Evolutionary conservation across 495 filamentous ascomycete genomes (phyloP), one percentile per base, ranked within the genome.

Genomic region (Aspergillus wentii): DNA sequence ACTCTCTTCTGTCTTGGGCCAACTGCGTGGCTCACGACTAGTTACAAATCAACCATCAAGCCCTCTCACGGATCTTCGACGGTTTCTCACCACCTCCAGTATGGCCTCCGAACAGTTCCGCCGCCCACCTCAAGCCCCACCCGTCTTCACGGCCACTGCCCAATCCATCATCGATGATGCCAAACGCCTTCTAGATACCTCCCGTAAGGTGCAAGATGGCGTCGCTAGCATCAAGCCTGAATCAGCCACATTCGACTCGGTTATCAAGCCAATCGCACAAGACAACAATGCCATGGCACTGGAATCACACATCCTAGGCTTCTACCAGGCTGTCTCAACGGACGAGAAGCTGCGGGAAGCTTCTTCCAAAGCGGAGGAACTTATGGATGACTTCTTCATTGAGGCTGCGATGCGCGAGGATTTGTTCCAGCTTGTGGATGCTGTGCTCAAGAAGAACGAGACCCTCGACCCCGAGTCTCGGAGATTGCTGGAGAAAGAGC

Each of bases 41-140:
- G 60, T 64, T 13, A 34, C 45, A 17, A 38, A 29, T 18, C 29
- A 23, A 15, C 40, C 45, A 34, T 48, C 31, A 16, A 32, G 48
- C 30, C 33, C 31, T 8, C 49, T 46, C 20, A 46, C 55, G 18
- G 33, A 53, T 41, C 41, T 54, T 27, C 42, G 54, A 33, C 56
- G 74, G 52, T 69, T 73, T 18, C 53, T 85, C 43, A 79, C 78
- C 6, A 82, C 72, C 43, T 67, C 71, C 46, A 77, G 62, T 39
- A 88, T 88, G 84, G 82, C 79, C 15, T 76, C 79, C 31, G 64
- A 72, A 43, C 63, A 79, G 49, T 57, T 66, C 46, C 65, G 74
- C 52, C 82, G 74, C 43, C 88, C 89, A 35, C 88, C 89, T 14
- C 89, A 95, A 59, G 69, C 80, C 15, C 90, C 92, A 26, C 88